A percentile compares a stretch with the other conserved stretches of the same genome.
Evolutionary conservation across 225 moss, liverwort and hornwort species (phyloP).

Genomic region (Marchantia polymorpha): DNA sequence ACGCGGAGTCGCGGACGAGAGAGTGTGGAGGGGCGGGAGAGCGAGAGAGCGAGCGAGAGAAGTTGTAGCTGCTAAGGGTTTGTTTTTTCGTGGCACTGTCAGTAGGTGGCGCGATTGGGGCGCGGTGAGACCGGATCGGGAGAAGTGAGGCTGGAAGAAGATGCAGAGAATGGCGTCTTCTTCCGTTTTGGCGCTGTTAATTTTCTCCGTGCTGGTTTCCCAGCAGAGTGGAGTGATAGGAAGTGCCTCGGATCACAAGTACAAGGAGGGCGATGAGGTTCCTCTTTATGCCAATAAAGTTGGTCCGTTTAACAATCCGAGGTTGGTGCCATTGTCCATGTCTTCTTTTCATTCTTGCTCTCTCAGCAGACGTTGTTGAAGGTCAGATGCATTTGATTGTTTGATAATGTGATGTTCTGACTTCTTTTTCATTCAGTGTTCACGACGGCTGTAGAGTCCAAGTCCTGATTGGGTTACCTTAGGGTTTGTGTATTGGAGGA

Average conservation of each 20-base stretch:
- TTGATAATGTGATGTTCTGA: background rate
- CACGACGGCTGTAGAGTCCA: too few species aligned
- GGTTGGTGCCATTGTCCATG: conserved; percentile 37
- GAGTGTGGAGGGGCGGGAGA: background rate
- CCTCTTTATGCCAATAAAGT: conserved; percentile 97
- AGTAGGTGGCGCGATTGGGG: background rate
- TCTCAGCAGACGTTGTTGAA: too few species aligned
- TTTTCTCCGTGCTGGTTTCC: conserved; percentile 25
- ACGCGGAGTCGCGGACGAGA: too few species aligned
- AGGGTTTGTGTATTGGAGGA: background rate
- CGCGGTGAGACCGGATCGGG: background rate
- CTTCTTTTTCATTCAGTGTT: background rate
- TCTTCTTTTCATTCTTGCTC: background rate
- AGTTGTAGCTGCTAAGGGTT: background rate
- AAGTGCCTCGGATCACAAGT: conserved; percentile 70
- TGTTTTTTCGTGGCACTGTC: background rate
- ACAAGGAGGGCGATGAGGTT: conserved; percentile 62
- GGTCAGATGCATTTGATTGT: background rate
- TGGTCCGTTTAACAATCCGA: conserved; percentile 93
- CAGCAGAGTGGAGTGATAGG: conserved; percentile 45
- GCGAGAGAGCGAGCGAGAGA: background rate
- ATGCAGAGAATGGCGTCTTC: conserved; percentile 29
- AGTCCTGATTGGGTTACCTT: background rate
- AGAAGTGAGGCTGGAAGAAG: conserved; percentile 4
- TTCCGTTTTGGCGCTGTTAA: conserved; percentile 24